Evolutionary conservation across 2,329 filamentous ascomycete genomes (phyloP), one percentile per base, ranked within the genome.

Genomic region (Apiospora arundinis): DNA sequence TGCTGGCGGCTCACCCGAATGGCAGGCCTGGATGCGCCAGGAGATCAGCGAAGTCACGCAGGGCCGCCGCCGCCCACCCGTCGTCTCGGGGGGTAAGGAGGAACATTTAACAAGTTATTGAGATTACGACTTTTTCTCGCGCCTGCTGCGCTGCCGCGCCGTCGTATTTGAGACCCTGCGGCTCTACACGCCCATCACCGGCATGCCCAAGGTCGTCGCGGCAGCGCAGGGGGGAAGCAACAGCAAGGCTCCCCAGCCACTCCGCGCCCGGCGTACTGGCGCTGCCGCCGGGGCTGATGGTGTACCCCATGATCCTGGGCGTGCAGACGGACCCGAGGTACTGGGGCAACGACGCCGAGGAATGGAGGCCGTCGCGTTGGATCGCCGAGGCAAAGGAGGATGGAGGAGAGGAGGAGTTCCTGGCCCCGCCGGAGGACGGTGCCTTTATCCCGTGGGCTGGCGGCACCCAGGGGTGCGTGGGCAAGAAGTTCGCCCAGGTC

Each of bases 21-120:
- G 84, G 3, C 86, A 88, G 71, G 80, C 83, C 4, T 87, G 84
- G 84, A 68, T 86, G 0, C 76, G 79, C 0, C 80, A 85, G 68
- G 85, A 86, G 69, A 75, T 86, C 8, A 46, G 72, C 0, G 45
- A 73, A 14, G 79, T 80, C 1, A 70, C 76, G 40, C 68, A 74
- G 37, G 70, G n/a, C n/a, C n/a, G 74, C 8, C 14, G 67, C 75
- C 5, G 23, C 69, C 0, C 69, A 78, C 1, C 73, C 78, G 2
- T 82, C 80, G 79, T 40, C 37, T n/a, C n/a, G n/a, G n/a, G n/a
- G n/a, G n/a, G n/a, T n/a, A n/a, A n/a, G n/a, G n/a, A n/a, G n/a
- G n/a, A n/a, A n/a, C n/a, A n/a, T n/a, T n/a, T n/a, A n/a, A 77
- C 82, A 16, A 85, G 83, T 28, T 28, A 42, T 8, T 40, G 40